These are phyloP conservation scores for Aspergillus transmontanensis DNA, from an alignment of 2,329 filamentous ascomycete species.

Conservation along the genomic window DNA sequence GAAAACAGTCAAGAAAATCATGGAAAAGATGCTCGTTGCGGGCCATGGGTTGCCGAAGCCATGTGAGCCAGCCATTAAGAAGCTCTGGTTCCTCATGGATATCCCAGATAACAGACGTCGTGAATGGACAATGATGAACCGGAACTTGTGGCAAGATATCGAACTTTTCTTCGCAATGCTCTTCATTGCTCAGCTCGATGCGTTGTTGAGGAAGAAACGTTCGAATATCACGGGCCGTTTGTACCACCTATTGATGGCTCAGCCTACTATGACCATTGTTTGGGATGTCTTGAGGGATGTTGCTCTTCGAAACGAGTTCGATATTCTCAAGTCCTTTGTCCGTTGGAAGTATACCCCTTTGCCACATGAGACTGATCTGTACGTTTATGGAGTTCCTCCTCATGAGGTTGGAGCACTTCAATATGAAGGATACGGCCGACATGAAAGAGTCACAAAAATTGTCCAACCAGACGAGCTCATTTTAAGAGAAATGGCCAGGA, in stretches of 20 bases:
- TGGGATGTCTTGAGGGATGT: constrained; percentile 63
- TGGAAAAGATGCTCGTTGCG: constrained; percentile 60
- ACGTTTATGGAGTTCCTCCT: constrained; percentile 56
- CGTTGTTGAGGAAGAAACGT: constrained; percentile 68
- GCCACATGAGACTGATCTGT: constrained; percentile 25
- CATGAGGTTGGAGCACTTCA: constrained; percentile 54
- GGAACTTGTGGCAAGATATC: constrained; percentile 56
- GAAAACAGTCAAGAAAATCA: constrained; percentile 61
- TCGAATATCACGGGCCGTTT: constrained; percentile 52
- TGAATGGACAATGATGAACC: constrained; percentile 56
- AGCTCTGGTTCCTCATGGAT: constrained; percentile 76
- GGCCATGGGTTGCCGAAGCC: constrained; percentile 59
- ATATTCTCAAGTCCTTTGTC: constrained; percentile 60
- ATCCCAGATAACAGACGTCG: constrained; percentile 60
- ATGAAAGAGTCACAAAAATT: constrained; percentile 48
- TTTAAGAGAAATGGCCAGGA: constrained; percentile 56
- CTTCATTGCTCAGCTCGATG: constrained; percentile 72
- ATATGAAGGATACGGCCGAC: constrained; percentile 39
- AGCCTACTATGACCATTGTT: constrained; percentile 59
- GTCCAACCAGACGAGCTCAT: constrained; percentile 62
- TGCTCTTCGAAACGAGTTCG: constrained; percentile 51
- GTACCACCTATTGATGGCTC: constrained; percentile 62
- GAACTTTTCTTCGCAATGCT: constrained; percentile 65
- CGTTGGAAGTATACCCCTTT: constrained; percentile 56
- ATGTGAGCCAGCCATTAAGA: constrained; percentile 56